Percentiles rank a stretch among this genome's conserved stretches.
phyloP scores from a whole-genome alignment of 2,329 filamentous ascomycete genomes.

The Fusarium marasasianum region DNA sequence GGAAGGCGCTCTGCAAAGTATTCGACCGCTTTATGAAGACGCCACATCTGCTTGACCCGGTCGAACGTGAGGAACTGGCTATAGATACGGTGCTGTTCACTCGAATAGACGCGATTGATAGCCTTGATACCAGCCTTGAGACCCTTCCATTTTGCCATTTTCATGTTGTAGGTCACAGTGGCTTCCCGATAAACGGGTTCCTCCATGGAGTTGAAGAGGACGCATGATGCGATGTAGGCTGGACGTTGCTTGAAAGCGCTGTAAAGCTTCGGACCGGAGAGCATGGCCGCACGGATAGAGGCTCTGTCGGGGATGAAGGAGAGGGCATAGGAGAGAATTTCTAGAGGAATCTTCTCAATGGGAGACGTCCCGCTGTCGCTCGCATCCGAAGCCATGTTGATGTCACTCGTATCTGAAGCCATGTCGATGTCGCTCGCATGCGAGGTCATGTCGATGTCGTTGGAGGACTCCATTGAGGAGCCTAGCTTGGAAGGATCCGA shows the following conservation, averaged over 20 bases:
- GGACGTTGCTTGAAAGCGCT: not conserved
- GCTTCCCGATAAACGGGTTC: conserved; percentile 13
- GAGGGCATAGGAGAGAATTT: conserved; percentile 3
- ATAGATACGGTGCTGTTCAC: not conserved
- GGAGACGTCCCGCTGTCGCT: not conserved
- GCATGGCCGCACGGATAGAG: not conserved
- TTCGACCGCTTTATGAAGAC: not conserved
- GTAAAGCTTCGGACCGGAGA: conserved; percentile 3
- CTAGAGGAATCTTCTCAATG: not conserved
- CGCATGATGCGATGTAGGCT: not conserved
- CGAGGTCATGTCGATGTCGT: not conserved
- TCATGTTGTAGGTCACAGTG: not conserved
- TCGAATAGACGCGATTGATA: not conserved
- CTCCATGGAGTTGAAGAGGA: conserved; percentile 17
- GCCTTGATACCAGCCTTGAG: not conserved
- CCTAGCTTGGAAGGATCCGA: not conserved
- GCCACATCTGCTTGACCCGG: conserved; percentile 1
- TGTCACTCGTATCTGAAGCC: not conserved
- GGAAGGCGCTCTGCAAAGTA: conserved; percentile 4
- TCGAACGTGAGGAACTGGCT: not conserved
- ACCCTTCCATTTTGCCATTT: conserved; percentile 1
- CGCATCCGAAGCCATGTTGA: not conserved
- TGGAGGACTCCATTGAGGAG: not conserved
- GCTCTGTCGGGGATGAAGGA: conserved; percentile 2
- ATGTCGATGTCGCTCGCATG: not conserved